Evolutionary conservation across 2,329 filamentous ascomycete species (phyloP).

Genomic region (Fusarium albidum): DNA sequence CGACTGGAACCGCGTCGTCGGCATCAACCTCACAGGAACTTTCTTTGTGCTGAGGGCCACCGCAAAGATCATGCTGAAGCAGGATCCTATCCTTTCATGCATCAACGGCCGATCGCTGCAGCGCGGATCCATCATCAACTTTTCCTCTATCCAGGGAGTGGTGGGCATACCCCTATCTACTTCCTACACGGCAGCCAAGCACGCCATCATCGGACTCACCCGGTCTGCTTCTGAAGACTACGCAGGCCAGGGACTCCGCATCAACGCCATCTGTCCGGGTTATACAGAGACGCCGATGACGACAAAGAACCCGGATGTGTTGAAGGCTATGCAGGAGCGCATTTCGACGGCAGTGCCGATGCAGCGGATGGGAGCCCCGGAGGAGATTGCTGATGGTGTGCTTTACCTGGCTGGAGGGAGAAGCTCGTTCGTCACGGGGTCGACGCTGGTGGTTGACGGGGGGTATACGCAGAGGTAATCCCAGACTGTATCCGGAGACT

Average conservation of each 20-base stretch:
- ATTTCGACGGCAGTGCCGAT: constrained; percentile 38
- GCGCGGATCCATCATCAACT: constrained; percentile 31
- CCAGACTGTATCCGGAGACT: too few relatives aligned
- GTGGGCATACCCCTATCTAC: constrained; percentile 27
- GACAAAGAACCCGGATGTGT: constrained; percentile 35
- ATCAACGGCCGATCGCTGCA: constrained; percentile 40
- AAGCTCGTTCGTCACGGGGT: constrained; percentile 35
- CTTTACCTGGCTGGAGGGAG: constrained; percentile 36
- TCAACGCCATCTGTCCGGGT: constrained; percentile 48
- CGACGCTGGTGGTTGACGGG: constrained; percentile 28
- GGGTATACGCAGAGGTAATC: constrained; percentile 32
- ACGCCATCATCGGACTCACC: constrained; percentile 29
- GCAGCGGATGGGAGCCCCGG: constrained; percentile 38
- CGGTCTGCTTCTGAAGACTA: constrained; percentile 52
- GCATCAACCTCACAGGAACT: constrained; percentile 53
- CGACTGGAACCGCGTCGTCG: constrained; percentile 51
- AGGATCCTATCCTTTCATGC: constrained; percentile 48
- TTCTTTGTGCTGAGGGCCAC: constrained; percentile 52
- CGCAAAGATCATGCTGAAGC: constrained; percentile 53
- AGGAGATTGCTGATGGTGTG: constrained; percentile 43
- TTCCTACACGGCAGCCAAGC: constrained; percentile 31
- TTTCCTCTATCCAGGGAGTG: constrained; percentile 29
- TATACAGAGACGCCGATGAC: constrained; percentile 44
- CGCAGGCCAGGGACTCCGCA: constrained; percentile 48
- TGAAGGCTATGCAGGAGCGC: constrained; percentile 40